phyloP scores from a whole-genome alignment of 2,329 filamentous ascomycete species.

The Cercospora sp. region DNA sequence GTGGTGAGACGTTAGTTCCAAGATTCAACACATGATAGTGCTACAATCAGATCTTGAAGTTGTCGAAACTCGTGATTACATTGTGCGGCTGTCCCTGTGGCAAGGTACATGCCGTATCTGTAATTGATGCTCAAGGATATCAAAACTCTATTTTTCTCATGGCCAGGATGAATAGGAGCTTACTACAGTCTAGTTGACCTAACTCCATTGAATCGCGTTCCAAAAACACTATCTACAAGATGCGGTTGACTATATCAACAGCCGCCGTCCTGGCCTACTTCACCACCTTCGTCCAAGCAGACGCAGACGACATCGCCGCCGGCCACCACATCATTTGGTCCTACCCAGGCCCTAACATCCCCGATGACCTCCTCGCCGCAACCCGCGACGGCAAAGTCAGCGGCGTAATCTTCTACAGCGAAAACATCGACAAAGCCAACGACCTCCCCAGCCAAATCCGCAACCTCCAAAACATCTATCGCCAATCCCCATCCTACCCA shows the following conservation, averaged over 20 bases:
- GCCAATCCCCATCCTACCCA: slow-evolving; percentile 14
- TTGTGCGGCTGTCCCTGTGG: neutral
- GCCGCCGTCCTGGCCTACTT: neutral
- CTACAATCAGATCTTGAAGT: neutral
- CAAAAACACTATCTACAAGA: neutral
- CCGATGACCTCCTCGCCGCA: slow-evolving; percentile 13
- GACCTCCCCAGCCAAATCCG: slow-evolving; percentile 18
- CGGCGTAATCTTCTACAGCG: slow-evolving; percentile 25
- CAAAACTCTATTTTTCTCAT: neutral
- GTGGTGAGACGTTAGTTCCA: neutral
- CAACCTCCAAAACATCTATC: slow-evolving; percentile 17
- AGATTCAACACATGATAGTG: slow-evolving; percentile 2
- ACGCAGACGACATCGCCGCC: slow-evolving; percentile 8
- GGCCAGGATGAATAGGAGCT: neutral
- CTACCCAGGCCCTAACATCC: slow-evolving; percentile 18
- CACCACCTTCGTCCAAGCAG: neutral
- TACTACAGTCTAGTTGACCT: neutral
- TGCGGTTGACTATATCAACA: neutral
- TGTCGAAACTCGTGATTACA: neutral
- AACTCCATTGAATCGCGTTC: neutral
- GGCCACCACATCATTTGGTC: slow-evolving; percentile 26
- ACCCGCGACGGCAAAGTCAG: slow-evolving; percentile 21
- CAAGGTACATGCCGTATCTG: neutral
- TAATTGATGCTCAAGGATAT: slow-evolving; percentile 1
- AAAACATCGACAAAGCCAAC: slow-evolving; percentile 18